phyloP scores from a whole-genome alignment of 371 early-diverging fungal genomes.

The Nematocida sp. region DNA sequence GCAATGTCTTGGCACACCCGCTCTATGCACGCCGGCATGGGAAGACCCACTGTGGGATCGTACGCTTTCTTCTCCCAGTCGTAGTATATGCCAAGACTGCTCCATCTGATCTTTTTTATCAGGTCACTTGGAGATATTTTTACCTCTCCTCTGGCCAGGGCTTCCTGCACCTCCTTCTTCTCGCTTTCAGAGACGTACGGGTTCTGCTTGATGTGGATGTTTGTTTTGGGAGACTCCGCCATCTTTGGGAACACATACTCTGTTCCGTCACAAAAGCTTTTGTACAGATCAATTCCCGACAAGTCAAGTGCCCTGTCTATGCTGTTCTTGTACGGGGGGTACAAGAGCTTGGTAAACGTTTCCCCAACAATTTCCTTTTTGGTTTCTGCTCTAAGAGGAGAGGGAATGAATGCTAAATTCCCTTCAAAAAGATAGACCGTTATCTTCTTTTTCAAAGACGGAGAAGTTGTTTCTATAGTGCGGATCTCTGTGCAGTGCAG shows the following conservation, averaged over 20 bases:
- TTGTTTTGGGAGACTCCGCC: background rate
- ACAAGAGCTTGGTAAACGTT: conserved; percentile 25
- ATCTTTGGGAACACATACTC: background rate
- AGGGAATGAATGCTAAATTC: conserved; percentile 31
- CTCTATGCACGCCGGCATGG: conserved; percentile 10
- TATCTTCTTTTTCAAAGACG: conserved; percentile 5
- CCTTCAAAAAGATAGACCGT: conserved; percentile 31
- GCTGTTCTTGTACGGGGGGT: conserved; percentile 45
- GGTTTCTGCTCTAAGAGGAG: conserved; percentile 4
- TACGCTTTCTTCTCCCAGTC: conserved; percentile 71
- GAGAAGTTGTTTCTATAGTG: background rate
- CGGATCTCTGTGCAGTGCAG: background rate
- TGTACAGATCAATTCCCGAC: conserved; percentile 9
- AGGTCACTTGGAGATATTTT: conserved; percentile 18
- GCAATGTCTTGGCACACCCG: conserved; percentile 24
- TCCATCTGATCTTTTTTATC: conserved; percentile 70
- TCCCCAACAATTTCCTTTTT: conserved; percentile 3
- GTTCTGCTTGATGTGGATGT: conserved; percentile 31
- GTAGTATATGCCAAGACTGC: conserved; percentile 78
- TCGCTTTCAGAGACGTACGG: conserved; percentile 15
- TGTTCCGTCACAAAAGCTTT: background rate
- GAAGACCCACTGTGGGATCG: conserved; percentile 60
- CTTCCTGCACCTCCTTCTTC: conserved; percentile 7
- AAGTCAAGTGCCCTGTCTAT: conserved; percentile 39
- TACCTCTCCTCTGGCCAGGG: background rate